These are phyloP conservation scores for Aspergillus versicolor DNA, from an alignment of 2,329 filamentous ascomycete species.

Conservation along the genomic window DNA sequence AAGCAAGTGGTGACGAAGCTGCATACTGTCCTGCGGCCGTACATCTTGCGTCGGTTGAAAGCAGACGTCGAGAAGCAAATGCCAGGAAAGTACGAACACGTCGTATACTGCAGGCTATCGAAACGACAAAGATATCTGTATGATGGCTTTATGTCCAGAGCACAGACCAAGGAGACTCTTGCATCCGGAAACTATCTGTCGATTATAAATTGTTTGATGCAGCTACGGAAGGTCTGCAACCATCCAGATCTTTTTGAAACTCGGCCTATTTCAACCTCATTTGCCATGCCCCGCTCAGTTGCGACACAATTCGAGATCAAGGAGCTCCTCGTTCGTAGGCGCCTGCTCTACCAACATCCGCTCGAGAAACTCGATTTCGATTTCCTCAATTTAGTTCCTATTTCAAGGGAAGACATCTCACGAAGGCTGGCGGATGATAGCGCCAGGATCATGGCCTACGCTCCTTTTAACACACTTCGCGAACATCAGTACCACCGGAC, in stretches of 20 bases:
- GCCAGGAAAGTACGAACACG: constrained; percentile 96
- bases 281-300: constrained; percentile 82
- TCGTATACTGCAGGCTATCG: constrained; percentile 91
- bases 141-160: constrained; percentile 89
- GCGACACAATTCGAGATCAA: constrained; percentile 71
- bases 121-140: constrained; percentile 95
- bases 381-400: constrained; percentile 77
- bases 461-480: constrained; percentile 66
- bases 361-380: constrained; percentile 68
- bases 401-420: constrained; percentile 67
- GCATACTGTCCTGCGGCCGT: constrained; percentile 89
- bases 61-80: constrained; percentile 98
- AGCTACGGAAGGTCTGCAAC: constrained; percentile 95
- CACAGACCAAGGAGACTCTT: constrained; percentile 84
- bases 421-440: constrained; percentile 52
- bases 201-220: constrained; percentile 98
- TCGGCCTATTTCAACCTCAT: constrained; percentile 92
- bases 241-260: constrained; percentile 97
- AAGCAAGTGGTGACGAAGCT: constrained; percentile 88
- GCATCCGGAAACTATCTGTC: constrained; percentile 93
- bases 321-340: constrained; percentile 67
- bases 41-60: constrained; percentile 85
- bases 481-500: constrained; percentile 64
- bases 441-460: constrained; percentile 68
- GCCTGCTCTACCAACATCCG: constrained; percentile 61